Evolutionary conservation across 495 filamentous ascomycete genomes (phyloP), one percentile per base, ranked within the genome.

Genomic region (Aspergillus campestris): DNA sequence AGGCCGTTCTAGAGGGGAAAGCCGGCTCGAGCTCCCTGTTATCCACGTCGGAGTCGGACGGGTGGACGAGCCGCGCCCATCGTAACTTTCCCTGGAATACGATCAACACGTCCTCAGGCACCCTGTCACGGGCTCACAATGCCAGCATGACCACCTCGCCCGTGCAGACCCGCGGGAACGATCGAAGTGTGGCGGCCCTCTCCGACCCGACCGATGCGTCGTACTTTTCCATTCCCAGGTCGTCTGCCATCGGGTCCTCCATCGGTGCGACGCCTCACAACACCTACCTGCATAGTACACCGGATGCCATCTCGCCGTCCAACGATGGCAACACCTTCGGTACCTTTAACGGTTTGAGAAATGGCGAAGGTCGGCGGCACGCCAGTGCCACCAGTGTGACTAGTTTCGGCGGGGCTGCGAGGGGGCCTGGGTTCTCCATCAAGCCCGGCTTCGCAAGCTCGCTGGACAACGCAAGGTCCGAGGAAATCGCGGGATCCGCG

Each of bases 11-110:
- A 31, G 73, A 78, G 48, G 69, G 66, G 6, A 78, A 80, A 51
- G 74, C 75, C 28, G 83, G 84, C 18, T 86, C 83, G 3, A 72
- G 80, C 24, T 83, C 83, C 30, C 58, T 88, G 28, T 59, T 84
- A 34, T 70, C 78, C 3, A 72, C 79, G 2, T 86, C 83, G 1
- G 81, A 83, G 52, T 74, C 79, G 1, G 81, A 87, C 53, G 63
- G 62, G 30, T 79, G 74, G 75, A 65, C 53, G 53, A 53, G 57
- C 27, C 67, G 68, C 11, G 18, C 18, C 18, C 18, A 4, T 24
- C 59, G 70, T 30, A 73, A 67, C 33, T 48, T 69, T 3, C 71
- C 75, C 0, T 86, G 82, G 83, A 70, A 66, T 44, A 63, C 71
- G 4, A 53, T 75, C 13, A 77, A 78, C 42, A 60, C 65, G n/a